Base-by-base conservation (phyloP, 2,329 filamentous ascomycete genomes). In the Sclerotinia subarctica region DNA sequence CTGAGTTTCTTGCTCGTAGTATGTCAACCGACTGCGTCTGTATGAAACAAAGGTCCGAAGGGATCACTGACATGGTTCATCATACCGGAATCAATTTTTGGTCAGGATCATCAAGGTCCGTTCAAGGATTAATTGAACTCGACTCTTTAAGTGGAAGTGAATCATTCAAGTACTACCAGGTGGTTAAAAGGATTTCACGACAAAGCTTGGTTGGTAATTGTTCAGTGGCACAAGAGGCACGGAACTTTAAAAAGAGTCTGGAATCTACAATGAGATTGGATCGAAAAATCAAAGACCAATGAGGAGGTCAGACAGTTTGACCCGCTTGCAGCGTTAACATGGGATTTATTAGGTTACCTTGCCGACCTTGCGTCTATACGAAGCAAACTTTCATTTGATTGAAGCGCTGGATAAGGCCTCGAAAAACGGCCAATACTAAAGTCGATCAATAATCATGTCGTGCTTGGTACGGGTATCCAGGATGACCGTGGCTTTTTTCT, bases 31-130 rank as follows among this genome's bases (percentile, higher is more conserved):
- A 68, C 66, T 70, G 72, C 72, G 71, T 73, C 69, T 73, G 70
- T 71, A 71, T 76, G 74, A 76, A 75, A 76, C 74, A 73, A 73
- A 68, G 42, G 70, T 73, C 73, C 73, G 71, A 74, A 66, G 47
- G 69, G 71, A 74, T 73, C 69, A 66, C 52, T 66, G 58, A 60
- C 69, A 70, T 57, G 73, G 73, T 71, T 74, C 26, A 29, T 52
- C 58, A 68, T 64, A 71, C 69, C 63, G 67, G 70, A 73, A 64
- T 57, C 57, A 52, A 64, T 67, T 56, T 56, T 35, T 35, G 35
- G 46, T 60, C 19, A 64, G 58, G 66, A 67, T 67, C 46, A 62
- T 62, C 47, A 62, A 62, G 38, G 65, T 35, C 42, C 35, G 46
- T 58, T 3, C 59, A 26, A 52, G 65, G 35, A 67, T 62, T 26